Percentiles rank a stretch among this genome's conserved stretches.
Evolutionary conservation across 768 basidiomycete species (phyloP).

Genomic region (Trichaptum fuscoviolaceum): DNA sequence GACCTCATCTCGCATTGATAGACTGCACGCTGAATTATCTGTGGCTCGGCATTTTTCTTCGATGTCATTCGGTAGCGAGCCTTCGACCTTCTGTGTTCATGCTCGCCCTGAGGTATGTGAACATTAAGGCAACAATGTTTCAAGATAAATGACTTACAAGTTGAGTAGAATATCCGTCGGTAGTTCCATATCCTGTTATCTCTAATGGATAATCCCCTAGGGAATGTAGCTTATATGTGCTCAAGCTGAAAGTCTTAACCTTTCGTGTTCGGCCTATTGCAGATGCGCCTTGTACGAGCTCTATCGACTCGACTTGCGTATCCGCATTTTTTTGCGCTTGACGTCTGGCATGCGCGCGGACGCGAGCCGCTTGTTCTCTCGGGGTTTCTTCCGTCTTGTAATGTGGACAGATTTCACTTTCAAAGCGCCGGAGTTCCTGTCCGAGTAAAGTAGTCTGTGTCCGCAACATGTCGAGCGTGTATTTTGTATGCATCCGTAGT

Average conservation of each 20-base stretch:
- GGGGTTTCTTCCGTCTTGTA: slow-evolving; percentile 13
- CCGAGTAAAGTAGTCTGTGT: not conserved
- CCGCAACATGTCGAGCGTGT: not conserved
- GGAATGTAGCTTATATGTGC: slow-evolving; percentile 6
- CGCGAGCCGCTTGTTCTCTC: slow-evolving; percentile 13
- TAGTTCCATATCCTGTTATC: slow-evolving; percentile 7
- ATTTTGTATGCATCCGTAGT: not conserved
- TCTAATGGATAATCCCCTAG: slow-evolving; percentile 5
- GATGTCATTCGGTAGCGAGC: not conserved
- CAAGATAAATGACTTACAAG: not conserved
- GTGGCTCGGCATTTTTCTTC: not conserved
- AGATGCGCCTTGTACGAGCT: slow-evolving; percentile 17
- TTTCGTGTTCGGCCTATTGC: slow-evolving; percentile 14
- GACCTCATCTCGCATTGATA: not conserved
- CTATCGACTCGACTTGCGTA: too few species aligned
- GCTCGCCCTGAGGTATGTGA: slow-evolving; percentile 1
- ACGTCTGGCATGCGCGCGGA: slow-evolving; percentile 4
- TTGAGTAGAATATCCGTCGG: slow-evolving; percentile 7
- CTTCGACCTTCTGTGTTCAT: slow-evolving; percentile 7
- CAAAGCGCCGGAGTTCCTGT: not conserved
- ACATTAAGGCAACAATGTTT: not conserved
- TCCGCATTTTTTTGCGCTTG: not conserved
- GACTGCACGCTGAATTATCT: not conserved
- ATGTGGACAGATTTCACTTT: slow-evolving; percentile 6
- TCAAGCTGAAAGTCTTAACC: slow-evolving; percentile 18